phyloP scores from a whole-genome alignment of 805 yeast genomes.

The Blastobotrys peoriensis region DNA sequence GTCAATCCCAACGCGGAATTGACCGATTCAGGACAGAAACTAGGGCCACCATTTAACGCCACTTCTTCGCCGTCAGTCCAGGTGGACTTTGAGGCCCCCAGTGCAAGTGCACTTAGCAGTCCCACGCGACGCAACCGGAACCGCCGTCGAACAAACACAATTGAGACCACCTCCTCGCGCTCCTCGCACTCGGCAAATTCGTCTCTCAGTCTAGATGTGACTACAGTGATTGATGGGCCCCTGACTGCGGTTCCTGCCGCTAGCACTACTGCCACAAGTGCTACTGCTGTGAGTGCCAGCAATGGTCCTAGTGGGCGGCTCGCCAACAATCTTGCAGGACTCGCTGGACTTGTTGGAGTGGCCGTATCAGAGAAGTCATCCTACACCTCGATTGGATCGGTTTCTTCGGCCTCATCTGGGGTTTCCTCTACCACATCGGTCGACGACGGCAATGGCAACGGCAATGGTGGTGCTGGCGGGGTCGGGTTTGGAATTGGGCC shows the following conservation, averaged over 20 bases:
- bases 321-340: too few relatives aligned
- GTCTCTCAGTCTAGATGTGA: not conserved
- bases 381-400: slow-evolving; percentile 5
- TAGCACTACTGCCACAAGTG: not conserved
- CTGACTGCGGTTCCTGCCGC: not conserved
- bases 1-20: too few relatives aligned
- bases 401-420: slow-evolving; percentile 6
- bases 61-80: too few relatives aligned
- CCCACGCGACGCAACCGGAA: too few relatives aligned
- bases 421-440: slow-evolving; percentile 1
- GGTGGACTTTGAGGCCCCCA: too few relatives aligned
- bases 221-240: slow-evolving; percentile 2
- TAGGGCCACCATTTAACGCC: too few relatives aligned
- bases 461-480: too few relatives aligned
- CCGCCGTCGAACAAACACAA: not conserved
- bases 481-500: not conserved
- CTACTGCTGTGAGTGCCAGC: too few relatives aligned
- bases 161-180: not conserved
- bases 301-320: too few relatives aligned
- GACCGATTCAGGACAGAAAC: not conserved
- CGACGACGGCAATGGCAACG: not conserved
- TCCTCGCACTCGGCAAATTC: not conserved
- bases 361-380: slow-evolving; percentile 5
- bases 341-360: too few relatives aligned
- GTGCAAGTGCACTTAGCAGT: too few relatives aligned